Conservation (phyloP, 306 rosid species). For the Dalbergia cultrata region DNA sequence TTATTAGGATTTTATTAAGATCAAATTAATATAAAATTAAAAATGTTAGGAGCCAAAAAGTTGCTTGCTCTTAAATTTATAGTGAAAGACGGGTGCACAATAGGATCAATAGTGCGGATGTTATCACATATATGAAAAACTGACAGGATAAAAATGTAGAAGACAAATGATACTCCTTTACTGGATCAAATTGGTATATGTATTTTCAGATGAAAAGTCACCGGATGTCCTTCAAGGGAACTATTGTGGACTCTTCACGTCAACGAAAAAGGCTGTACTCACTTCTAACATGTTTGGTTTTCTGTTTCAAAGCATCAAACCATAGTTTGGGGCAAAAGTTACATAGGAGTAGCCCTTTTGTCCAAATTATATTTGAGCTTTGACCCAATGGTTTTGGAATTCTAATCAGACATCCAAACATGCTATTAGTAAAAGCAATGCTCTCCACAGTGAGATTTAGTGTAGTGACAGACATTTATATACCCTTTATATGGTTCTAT, state of each 20-base stretch:
- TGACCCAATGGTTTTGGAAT: too few relatives aligned
- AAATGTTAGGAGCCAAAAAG: too few relatives aligned
- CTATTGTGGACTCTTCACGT: slow-evolving; percentile 16
- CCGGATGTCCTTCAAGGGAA: slow-evolving; percentile 18
- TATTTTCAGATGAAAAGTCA: slow-evolving; percentile 28
- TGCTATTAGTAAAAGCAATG: background rate
- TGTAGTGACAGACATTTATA: slow-evolving; percentile 13
- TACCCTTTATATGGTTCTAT: slow-evolving; percentile 16
- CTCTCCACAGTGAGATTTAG: slow-evolving; percentile 7
- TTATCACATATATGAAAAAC: background rate
- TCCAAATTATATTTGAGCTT: too few relatives aligned
- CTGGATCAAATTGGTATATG: slow-evolving; percentile 4
- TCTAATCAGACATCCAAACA: too few relatives aligned
- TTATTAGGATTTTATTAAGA: too few relatives aligned
- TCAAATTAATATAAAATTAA: too few relatives aligned
- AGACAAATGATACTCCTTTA: background rate
- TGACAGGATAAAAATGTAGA: background rate
- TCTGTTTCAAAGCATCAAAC: too few relatives aligned
- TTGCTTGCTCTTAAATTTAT: too few relatives aligned
- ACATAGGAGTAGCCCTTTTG: too few relatives aligned
- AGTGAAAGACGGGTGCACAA: too few relatives aligned
- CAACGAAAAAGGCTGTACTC: slow-evolving; percentile 11
- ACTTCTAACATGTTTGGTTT: background rate
- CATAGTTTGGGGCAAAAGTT: too few relatives aligned
- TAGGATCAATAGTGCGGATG: too few relatives aligned